These are phyloP conservation scores for Ganoderma sinense DNA, from an alignment of 1,284 basidiomycete species.

Conservation along the genomic window DNA sequence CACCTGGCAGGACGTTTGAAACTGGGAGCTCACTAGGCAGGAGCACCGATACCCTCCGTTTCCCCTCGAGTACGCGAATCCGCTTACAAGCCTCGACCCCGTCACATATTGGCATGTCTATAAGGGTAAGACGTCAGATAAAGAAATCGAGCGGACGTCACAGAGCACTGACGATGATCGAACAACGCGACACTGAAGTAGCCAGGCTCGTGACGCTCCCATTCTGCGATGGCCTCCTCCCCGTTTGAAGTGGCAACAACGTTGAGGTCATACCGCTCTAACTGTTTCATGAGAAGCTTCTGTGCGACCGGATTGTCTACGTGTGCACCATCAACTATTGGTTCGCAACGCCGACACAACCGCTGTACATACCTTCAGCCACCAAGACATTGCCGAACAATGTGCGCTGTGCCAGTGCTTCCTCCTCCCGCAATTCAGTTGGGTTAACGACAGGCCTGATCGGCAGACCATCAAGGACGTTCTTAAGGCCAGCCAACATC, in stretches of 20 bases:
- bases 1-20: not conserved
- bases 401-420: slow-evolving; percentile 55
- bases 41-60: slow-evolving; percentile 53
- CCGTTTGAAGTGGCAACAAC: slow-evolving; percentile 71
- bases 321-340: not conserved
- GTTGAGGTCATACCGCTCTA: slow-evolving; percentile 64
- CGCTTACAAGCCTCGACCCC: slow-evolving; percentile 76
- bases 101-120: slow-evolving; percentile 80
- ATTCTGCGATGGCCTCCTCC: slow-evolving; percentile 73
- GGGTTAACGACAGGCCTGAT: slow-evolving; percentile 45
- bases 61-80: slow-evolving; percentile 63
- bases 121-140: not conserved
- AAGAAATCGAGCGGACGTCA: not conserved
- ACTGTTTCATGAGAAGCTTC: slow-evolving; percentile 68
- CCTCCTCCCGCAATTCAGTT: slow-evolving; percentile 53
- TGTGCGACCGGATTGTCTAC: slow-evolving; percentile 75
- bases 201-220: slow-evolving; percentile 71
- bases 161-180: slow-evolving; percentile 65
- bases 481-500: slow-evolving; percentile 64
- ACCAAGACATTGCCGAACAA: slow-evolving; percentile 72
- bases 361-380: slow-evolving; percentile 60
- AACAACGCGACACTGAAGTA: slow-evolving; percentile 74
- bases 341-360: not conserved
- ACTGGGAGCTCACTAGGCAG: slow-evolving; percentile 61
- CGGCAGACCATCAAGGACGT: slow-evolving; percentile 54